Evolutionary conservation across 441 rosid genomes (phyloP), one percentile per base, ranked within the genome.

Genomic region (Hura crepitans): DNA sequence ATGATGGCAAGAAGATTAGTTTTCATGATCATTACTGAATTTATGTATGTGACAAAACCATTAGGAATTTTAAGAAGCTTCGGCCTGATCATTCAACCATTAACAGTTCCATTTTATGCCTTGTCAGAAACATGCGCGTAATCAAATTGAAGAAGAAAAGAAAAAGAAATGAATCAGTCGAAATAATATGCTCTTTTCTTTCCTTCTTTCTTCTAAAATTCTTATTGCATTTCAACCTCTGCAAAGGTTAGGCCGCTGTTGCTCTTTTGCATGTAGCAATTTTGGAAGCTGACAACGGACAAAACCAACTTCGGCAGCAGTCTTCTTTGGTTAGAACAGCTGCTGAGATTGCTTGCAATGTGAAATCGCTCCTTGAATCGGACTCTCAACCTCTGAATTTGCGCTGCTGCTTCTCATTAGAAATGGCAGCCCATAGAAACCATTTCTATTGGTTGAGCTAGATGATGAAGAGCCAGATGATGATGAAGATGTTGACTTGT

Each of bases 281-380:
- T 67, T 74, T 86, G 60, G 93, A 81, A 79, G 85, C 74, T 43
- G 93, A 78, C 55, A 85, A 70, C 8, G 92, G 77, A 75, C 84
- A 85, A 35, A 86, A 85, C 59, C 88, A 39, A 78, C 81, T 67
- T 85, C 91, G 49, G 75, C 72, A 11, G 71, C 70, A 55, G 69
- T 70, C 68, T 77, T 87, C 72, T 81, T 79, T 27, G 89, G 66
- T 39, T 72, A 78, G 65, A 79, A 77, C 65, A 75, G 72, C 78
- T 85, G 75, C 71, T 84, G 89, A 64, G 97, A 90, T 62, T 80
- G 85, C 71, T 92, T 89, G 76, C 99, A 95, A 71, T 95, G 96
- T 81, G 93, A 93, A 65, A 95, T 95, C 1, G 99, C 99, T 75
- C 92, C 97, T 68, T 88, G 87, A 31, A 95, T 89, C 73, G 95